Evolutionary conservation across 2,329 filamentous ascomycete species (phyloP).

Genomic region (Diaporthe sp.): DNA sequence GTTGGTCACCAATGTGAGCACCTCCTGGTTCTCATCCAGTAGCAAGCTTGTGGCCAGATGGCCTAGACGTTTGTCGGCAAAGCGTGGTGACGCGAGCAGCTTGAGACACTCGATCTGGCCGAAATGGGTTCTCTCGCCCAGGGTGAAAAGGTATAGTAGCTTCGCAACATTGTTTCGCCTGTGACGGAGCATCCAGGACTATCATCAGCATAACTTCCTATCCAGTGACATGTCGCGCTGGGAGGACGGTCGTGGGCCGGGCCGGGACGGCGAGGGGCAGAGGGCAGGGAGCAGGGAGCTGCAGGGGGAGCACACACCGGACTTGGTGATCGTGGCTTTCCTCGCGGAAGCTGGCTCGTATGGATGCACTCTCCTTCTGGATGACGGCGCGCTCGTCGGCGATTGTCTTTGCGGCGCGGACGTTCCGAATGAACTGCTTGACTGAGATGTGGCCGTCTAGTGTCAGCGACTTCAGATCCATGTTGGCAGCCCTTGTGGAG

Average conservation of each 20-base stretch:
- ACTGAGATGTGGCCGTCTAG: conserved; percentile 67
- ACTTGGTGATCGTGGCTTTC: conserved; percentile 94
- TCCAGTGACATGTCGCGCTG: conserved; percentile 29
- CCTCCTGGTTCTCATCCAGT: conserved; percentile 98
- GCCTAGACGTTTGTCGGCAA: conserved; percentile 96
- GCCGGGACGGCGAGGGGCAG: background rate
- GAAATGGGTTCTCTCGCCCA: conserved; percentile 97
- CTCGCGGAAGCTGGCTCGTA: conserved; percentile 96
- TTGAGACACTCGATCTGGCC: conserved; percentile 99
- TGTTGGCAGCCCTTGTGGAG: conserved; percentile 20
- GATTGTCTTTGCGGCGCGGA: conserved; percentile 98
- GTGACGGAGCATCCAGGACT: conserved; percentile 45
- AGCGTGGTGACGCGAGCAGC: conserved; percentile 94
- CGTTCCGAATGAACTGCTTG: conserved; percentile 99
- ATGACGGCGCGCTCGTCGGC: conserved; percentile 98
- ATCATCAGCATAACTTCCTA: conserved; percentile 23
- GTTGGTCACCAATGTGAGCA: conserved; percentile 96
- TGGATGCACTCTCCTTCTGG: conserved; percentile 98
- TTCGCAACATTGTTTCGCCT: conserved; percentile 99
- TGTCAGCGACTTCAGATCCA: conserved; percentile 39
- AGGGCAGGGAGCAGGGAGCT: background rate
- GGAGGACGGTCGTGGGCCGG: background rate
- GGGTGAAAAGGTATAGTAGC: conserved; percentile 96
- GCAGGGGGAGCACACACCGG: conserved; percentile 71
- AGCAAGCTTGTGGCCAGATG: conserved; percentile 97